Evolutionary conservation across 2,329 filamentous ascomycete species (phyloP).

Genomic region (Diaporthe sp.): DNA sequence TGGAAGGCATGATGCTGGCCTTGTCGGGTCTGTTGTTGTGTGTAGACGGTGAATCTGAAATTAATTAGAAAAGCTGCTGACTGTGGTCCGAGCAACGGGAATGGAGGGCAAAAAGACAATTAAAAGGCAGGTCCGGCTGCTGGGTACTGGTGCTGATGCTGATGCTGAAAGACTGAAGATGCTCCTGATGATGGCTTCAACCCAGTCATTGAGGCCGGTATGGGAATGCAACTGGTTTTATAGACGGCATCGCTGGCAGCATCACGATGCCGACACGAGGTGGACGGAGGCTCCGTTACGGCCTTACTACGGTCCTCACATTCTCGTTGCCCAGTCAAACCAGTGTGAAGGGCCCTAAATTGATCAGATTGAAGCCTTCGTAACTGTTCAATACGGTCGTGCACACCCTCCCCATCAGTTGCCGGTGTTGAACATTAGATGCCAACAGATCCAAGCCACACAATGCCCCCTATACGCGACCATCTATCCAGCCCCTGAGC

Average conservation of each 20-base stretch:
- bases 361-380: constrained; percentile 17
- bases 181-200: constrained; percentile 24
- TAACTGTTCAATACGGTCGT: not conserved
- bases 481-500: not conserved
- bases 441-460: constrained; percentile 26
- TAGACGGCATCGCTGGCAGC: not conserved
- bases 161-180: constrained; percentile 31
- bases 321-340: constrained; percentile 26
- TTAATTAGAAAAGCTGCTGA: not conserved
- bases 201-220: not conserved
- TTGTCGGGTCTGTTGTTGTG: not conserved
- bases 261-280: constrained; percentile 7
- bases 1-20: constrained; percentile 11
- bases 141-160: constrained; percentile 27
- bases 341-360: constrained; percentile 20
- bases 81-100: not conserved
- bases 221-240: not conserved
- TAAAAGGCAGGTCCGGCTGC: constrained; percentile 25
- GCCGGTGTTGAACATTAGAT: constrained; percentile 27
- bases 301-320: constrained; percentile 2
- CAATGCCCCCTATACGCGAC: not conserved
- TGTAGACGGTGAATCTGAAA: not conserved
- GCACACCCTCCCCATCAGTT: not conserved
- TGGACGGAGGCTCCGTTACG: not conserved
- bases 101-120: not conserved